Evolutionary conservation across 768 basidiomycete genomes (phyloP), one percentile per base, ranked within the genome.

Genomic region (Naganishia kalamii): DNA sequence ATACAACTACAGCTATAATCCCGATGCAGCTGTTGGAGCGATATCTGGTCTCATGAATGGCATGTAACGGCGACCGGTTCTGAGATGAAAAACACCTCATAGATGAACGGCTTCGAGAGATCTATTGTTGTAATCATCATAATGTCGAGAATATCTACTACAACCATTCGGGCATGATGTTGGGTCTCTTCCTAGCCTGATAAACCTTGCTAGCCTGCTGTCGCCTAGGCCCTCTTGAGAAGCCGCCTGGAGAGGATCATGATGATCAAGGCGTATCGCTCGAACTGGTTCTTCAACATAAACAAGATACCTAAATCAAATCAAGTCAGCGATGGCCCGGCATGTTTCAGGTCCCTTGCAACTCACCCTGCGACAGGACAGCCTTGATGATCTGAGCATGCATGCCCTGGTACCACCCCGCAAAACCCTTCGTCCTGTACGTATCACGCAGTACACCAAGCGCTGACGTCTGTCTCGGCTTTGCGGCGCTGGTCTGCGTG

Each of bases 371-470:
- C 8, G 91, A 89, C 15, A 99, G 80, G 13, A 97, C 93, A 0
- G 94, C 96, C 77, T 99, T 99, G 57, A 86, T 83, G 64, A 98
- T 92, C 78, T 99, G 96, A 0, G 96, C 93, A 69, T 88, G 83
- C 89, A 99, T 93, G 12, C 96, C 96, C 88, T 91, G 90, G 77
- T 99, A 99, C 91, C 91, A 94, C 29, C 96, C 96, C n/a, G 81
- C 69, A 70, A 92, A 81, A 0, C 96, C 96, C 73, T 96, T 85
- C 62, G 84, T 83, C 74, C 81, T 81, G 80, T 85, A 87, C 2
- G 92, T 88, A 44, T 85, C 81, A 3, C 79, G 74, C 46, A 99
- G 83, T 33, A 97, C 83, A 50, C 86, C 85, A 19, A 94, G 70
- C 1, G 94, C 92, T 19, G 52, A 64, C 13, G 40, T 64, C 21